Conservation (phyloP, 129 eudicot genomes). For the Pittosporum tobira region DNA sequence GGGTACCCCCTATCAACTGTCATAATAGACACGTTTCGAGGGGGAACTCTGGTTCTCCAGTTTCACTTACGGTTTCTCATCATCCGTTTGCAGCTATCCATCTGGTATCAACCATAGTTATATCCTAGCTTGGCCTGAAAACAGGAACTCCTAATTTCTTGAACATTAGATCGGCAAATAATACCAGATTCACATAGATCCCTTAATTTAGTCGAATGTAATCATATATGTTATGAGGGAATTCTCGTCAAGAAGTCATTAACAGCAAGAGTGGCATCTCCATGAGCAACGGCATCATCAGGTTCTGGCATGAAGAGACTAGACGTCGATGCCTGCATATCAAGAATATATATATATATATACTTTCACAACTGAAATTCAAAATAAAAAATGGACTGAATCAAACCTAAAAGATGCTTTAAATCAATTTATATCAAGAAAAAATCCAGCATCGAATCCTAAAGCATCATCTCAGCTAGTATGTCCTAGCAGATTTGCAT, state of each 20-base stretch:
- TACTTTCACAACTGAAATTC: too few species aligned
- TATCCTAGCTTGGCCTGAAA: not conserved
- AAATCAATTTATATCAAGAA: too few species aligned
- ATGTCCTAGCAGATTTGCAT: too few species aligned
- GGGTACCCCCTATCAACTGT: not conserved
- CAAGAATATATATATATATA: not conserved
- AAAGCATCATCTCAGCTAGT: too few species aligned
- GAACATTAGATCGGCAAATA: not conserved
- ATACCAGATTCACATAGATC: not conserved
- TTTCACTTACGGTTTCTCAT: not conserved
- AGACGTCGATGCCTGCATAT: constrained; percentile 55
- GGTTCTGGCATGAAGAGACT: constrained; percentile 83
- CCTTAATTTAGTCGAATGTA: not conserved
- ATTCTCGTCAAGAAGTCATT: constrained; percentile 81
- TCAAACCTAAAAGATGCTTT: too few species aligned
- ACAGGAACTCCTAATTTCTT: not conserved
- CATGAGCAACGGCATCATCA: constrained; percentile 93
- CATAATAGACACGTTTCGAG: not conserved
- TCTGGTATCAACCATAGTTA: not conserved
- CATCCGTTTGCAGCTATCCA: not conserved
- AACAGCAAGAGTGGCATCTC: constrained; percentile 94
- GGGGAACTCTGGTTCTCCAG: not conserved
- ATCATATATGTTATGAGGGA: constrained; percentile 19
- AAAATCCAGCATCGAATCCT: too few species aligned
- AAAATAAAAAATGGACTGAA: too few species aligned